Conservation (phyloP, 345 rosid genomes). For the sweet orange (Citrus sinensis) region DNA sequence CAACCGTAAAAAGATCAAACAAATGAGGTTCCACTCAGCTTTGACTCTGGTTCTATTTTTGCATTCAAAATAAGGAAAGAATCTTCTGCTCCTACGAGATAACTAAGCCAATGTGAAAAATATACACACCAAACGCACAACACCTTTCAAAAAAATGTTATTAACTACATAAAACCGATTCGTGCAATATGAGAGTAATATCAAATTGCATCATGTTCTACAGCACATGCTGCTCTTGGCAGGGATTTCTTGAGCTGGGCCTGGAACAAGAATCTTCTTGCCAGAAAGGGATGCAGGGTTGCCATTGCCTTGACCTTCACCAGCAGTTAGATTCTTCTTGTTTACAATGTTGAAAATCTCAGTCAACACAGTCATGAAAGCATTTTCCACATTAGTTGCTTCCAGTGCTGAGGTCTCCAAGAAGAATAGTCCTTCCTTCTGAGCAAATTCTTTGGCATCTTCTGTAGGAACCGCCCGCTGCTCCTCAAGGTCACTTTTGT, state of each 20-base stretch:
- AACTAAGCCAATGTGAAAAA: constrained; percentile 14
- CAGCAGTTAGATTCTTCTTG: constrained; percentile 67
- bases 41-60: neutral
- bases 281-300: constrained; percentile 58
- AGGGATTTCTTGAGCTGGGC: constrained; percentile 68
- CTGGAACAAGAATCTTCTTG: constrained; percentile 65
- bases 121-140: constrained; percentile 31
- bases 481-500: constrained; percentile 69
- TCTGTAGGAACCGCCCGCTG: constrained; percentile 59
- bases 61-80: constrained; percentile 9
- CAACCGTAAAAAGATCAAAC: no score
- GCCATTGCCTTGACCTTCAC: constrained; percentile 50
- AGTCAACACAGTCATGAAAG: constrained; percentile 63
- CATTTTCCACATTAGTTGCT: constrained; percentile 67
- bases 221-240: constrained; percentile 57
- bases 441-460: constrained; percentile 75
- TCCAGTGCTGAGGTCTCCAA: constrained; percentile 73
- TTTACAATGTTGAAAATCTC: constrained; percentile 72
- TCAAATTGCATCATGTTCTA: constrained; percentile 32
- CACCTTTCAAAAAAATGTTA: constrained; percentile 24
- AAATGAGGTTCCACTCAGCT: neutral
- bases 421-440: constrained; percentile 82
- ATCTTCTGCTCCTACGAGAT: constrained; percentile 17
- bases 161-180: constrained; percentile 2
- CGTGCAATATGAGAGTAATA: neutral